Evolutionary conservation across 208 protist genomes (phyloP).

Genomic region (Leishmania amazonensis): DNA sequence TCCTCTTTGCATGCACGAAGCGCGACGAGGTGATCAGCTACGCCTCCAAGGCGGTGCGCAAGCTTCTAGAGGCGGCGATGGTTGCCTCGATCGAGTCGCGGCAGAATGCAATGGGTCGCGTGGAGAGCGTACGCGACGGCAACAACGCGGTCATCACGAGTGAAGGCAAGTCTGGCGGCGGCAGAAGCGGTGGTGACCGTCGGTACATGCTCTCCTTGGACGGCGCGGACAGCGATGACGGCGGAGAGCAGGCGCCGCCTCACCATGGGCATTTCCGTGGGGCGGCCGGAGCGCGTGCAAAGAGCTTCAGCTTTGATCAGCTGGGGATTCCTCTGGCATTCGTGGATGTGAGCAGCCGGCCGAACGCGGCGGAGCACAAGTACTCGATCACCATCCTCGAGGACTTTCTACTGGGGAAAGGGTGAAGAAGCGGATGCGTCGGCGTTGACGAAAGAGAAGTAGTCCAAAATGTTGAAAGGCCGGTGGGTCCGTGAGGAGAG

Average conservation of each 20-base stretch:
- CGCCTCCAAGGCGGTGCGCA: conserved; percentile 67
- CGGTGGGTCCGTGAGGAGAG: background rate
- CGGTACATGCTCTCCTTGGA: conserved; percentile 49
- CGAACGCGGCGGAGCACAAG: conserved; percentile 33
- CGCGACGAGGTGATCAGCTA: conserved; percentile 87
- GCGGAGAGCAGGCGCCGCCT: background rate
- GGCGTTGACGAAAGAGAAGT: background rate
- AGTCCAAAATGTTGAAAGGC: background rate
- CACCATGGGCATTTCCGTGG: background rate
- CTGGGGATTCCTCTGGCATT: conserved; percentile 54
- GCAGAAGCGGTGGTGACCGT: conserved; percentile 16
- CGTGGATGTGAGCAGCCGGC: conserved; percentile 68
- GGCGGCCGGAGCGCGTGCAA: background rate
- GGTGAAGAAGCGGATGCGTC: background rate
- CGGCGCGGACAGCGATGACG: conserved; percentile 1
- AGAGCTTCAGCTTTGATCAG: conserved; percentile 62
- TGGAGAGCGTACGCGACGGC: conserved; percentile 69
- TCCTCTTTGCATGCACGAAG: conserved; percentile 83
- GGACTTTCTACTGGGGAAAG: conserved; percentile 39
- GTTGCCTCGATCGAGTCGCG: conserved; percentile 47
- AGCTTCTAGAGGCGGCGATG: conserved; percentile 75
- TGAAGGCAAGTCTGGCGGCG: conserved; percentile 8
- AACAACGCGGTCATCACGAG: conserved; percentile 39
- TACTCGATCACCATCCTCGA: conserved; percentile 51
- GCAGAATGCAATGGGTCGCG: conserved; percentile 49